Base-by-base conservation (phyloP, 1,139 yeast species). In the Kluyveromyces marxianus region DNA sequence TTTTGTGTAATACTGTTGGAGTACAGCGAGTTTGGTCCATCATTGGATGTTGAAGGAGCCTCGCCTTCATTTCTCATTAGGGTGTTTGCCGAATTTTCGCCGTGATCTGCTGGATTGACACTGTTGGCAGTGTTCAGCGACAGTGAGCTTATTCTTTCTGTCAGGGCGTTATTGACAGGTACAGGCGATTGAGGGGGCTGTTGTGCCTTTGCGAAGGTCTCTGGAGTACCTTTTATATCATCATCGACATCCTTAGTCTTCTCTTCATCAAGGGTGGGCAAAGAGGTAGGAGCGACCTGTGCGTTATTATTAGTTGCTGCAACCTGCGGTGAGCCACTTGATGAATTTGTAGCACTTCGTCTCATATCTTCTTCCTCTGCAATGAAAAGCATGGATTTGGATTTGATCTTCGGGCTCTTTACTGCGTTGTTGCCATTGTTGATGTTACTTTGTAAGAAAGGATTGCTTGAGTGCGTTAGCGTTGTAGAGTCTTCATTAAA, bases 401-500 rank as follows among this genome's bases (percentile, higher is more conserved):
- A 34, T 29, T 43, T 44, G 37, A 28, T 40, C 35, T 39, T 41
- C 10, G 39, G 43, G 31, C 44, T 39, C 29, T 14, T 35, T 42
- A 14, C 21, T 14, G 21, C 21, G 21, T 14, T 14, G 21, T 14
- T 14, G 21, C 1, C 2, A 14, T 14, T 14, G 21, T 14, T 14
- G 21, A 25, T 21, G 8, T n/a, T 21, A 10, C 27, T 14, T 24
- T 38, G 41, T 26, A 50, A 29, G 41, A 54, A 53, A n/a, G 56
- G 56, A 33, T 54, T 54, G 21, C 56, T 50, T 2, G 55, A 50
- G 38, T 48, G 55, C 27, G 48, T 39, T 21, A 43, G 4, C 10
- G 37, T 31, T 8, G 27, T 35, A n/a, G 30, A 28, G 6, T 35
- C 38, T 8, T 36, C 40, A 29, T 21, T 27, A 25, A 44, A 39